Percentiles rank a stretch among this genome's conserved stretches.
Conservation (phyloP, 305 asterid genomes). For the Vinca major region DNA sequence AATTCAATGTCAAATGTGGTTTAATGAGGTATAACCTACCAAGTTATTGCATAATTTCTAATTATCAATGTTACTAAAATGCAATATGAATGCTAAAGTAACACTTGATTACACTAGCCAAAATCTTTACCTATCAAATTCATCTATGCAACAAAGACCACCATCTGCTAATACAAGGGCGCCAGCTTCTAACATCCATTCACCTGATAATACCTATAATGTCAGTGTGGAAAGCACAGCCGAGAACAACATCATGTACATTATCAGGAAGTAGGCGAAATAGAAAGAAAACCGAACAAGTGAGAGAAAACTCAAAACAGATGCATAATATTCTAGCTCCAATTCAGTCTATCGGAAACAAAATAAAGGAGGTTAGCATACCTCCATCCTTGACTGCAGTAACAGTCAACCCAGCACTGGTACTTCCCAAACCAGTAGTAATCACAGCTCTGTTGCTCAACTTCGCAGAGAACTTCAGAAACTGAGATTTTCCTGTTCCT, state of each 20-base stretch:
- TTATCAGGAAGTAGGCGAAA: background rate
- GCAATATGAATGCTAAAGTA: background rate
- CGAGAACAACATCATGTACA: background rate
- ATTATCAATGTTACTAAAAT: background rate
- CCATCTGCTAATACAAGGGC: constrained; percentile 97
- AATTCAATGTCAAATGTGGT: background rate
- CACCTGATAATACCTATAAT: constrained; percentile 47
- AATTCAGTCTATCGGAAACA: background rate
- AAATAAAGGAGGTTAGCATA: constrained; percentile 19
- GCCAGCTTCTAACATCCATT: constrained; percentile 99
- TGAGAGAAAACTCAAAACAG: background rate
- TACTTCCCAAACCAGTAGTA: constrained; percentile 95
- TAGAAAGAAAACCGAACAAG: too few species aligned
- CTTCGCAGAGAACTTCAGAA: constrained; percentile 90
- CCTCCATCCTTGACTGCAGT: constrained; percentile 99
- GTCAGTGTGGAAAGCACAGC: constrained; percentile 8
- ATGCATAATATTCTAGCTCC: background rate
- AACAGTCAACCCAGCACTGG: constrained; percentile 97
- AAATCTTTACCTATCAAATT: constrained; percentile 66
- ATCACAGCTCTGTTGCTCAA: constrained; percentile 90
- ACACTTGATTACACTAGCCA: background rate
- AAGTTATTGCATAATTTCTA: background rate
- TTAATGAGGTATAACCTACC: background rate
- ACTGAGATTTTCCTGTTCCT: constrained; percentile 99
- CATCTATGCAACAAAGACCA: constrained; percentile 97